Base-by-base conservation (phyloP, 345 rosid species). In the Citrus mangshanensis region DNA sequence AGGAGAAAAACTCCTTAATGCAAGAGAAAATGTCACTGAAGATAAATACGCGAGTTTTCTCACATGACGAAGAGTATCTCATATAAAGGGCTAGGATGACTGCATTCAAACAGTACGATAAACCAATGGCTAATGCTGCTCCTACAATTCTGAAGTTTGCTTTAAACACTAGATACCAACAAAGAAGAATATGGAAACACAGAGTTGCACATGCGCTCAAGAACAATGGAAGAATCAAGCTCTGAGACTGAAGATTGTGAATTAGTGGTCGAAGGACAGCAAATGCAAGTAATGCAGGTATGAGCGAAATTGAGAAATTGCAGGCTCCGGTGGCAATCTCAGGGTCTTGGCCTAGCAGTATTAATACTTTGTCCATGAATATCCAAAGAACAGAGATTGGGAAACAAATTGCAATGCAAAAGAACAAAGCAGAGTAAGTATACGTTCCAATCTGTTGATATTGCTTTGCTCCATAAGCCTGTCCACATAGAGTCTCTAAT, bases 401-500 rank as follows among this genome's bases (percentile, higher is more conserved):
- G 49, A 87, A 4, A 78, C 88, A 87, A 21, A 83, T 55, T 25
- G 69, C 67, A 49, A 87, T 2, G 21, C 88, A 83, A 70, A 73
- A 81, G n/a, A 84, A 38, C 42, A 81, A 80, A 24, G 87, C 82
- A 72, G 78, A 56, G 76, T 86, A 90, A 27, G 87, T 84, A 6
- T 87, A 89, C 22, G 79, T 65, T 80, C 87, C 80, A 16, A 92
- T 77, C 69, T 81, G 87, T 40, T 79, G 80, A 65, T 79, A 87
- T 81, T 88, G 90, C 60, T 79, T 62, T 56, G 93, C 93, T 79
- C 95, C 95, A 78, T 84, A 89, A n/a, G 92, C 92, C 84, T 90
- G 92, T 22, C 93, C 93, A 69, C 91, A 87, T 1, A 89, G 73
- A 60, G 95, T 91, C 63, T 91, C 95, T 54, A 88, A 70, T 10